A percentile compares a stretch with the other conserved stretches of the same genome.
Conservation (phyloP, 768 basidiomycete genomes). For the Tricholoma flavovirens region DNA sequence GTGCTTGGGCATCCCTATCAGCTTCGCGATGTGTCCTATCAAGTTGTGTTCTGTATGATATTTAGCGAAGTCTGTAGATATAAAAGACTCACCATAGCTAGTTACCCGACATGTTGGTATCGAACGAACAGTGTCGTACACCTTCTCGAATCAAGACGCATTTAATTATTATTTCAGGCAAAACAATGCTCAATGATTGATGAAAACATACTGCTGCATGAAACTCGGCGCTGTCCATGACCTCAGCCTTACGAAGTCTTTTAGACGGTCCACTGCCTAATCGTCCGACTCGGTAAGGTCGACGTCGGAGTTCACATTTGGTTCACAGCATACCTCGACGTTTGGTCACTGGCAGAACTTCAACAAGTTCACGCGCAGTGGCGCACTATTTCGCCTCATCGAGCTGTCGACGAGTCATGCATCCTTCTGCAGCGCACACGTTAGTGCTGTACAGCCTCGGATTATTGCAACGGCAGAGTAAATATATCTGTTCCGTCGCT, state of each 20-base stretch:
- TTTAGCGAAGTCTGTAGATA: background rate
- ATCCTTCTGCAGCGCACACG: no score
- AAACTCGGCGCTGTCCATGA: slow-evolving; percentile 58
- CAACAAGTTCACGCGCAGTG: no score
- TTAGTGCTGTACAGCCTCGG: no score
- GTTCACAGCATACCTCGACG: no score
- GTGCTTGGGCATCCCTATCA: slow-evolving; percentile 75
- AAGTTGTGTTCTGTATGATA: background rate
- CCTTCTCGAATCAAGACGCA: slow-evolving; percentile 41
- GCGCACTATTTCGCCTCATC: no score
- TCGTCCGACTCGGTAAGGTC: background rate
- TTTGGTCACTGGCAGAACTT: no score
- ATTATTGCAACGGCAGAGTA: no score
- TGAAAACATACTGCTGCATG: slow-evolving; percentile 44
- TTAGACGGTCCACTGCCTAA: no score
- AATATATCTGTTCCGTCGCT: background rate
- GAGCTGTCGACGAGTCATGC: no score
- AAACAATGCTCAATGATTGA: background rate
- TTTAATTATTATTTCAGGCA: no score
- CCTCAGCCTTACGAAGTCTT: background rate
- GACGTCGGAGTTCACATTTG: no score
- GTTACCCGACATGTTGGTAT: slow-evolving; percentile 69
- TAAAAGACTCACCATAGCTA: slow-evolving; percentile 55
- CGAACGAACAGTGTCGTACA: slow-evolving; percentile 65
- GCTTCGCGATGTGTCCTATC: slow-evolving; percentile 72